phyloP scores from a whole-genome alignment of 371 early-diverging fungal species.

The Mucor plumbeus region DNA sequence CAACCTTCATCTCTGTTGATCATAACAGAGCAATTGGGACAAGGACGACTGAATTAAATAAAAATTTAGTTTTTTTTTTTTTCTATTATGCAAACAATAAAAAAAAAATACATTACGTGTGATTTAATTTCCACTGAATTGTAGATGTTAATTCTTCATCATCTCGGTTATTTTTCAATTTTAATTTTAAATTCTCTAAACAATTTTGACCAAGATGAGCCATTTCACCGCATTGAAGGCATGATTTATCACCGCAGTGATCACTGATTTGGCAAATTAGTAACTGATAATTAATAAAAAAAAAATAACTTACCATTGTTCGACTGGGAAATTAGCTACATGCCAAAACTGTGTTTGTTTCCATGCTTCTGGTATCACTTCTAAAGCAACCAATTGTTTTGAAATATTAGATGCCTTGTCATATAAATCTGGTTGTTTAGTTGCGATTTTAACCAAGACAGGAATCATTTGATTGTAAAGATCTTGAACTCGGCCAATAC shows the following conservation, averaged over 20 bases:
- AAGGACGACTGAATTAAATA: conserved; percentile 51
- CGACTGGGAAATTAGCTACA: conserved; percentile 62
- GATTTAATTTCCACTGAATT: conserved; percentile 57
- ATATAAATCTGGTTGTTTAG: conserved; percentile 24
- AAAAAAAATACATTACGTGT: conserved; percentile 35
- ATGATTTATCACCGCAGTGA: conserved; percentile 46
- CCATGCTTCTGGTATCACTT: conserved; percentile 68
- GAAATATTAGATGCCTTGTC: conserved; percentile 35
- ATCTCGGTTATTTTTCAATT: conserved; percentile 20
- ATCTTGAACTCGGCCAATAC: conserved; percentile 43
- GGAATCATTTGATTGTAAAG: conserved; percentile 45
- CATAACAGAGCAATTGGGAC: conserved; percentile 75
- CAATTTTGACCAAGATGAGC: conserved; percentile 48
- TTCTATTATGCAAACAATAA: background rate
- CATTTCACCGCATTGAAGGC: conserved; percentile 61
- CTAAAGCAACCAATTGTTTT: conserved; percentile 56
- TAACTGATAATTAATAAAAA: background rate
- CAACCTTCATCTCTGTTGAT: conserved; percentile 83
- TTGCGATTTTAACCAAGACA: conserved; percentile 22
- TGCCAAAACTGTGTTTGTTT: conserved; percentile 75
- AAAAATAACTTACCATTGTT: conserved; percentile 50
- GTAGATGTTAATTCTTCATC: conserved; percentile 38
- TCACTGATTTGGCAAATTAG: background rate
- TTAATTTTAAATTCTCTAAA: conserved; percentile 42
- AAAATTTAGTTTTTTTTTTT: background rate